Evolutionary conservation across 257 asterid species (phyloP).

Genomic region (Solanum chaucha): DNA sequence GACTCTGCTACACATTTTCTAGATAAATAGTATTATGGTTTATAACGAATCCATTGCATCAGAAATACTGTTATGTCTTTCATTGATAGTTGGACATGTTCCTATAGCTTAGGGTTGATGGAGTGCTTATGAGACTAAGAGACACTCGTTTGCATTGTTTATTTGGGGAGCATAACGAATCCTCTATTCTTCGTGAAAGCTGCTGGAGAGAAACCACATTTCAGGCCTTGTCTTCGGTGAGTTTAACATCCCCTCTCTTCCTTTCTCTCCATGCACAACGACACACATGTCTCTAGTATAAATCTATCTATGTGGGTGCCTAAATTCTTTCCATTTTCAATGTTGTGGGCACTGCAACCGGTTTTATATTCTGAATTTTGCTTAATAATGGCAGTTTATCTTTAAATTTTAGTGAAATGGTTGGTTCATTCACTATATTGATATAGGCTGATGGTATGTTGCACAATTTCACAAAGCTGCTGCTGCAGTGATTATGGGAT

Average conservation of each 20-base stretch:
- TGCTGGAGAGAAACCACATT: conserved; percentile 91
- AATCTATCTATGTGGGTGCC: background rate
- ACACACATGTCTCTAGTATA: background rate
- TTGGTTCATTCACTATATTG: background rate
- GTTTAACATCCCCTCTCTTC: background rate
- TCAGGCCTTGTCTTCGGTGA: conserved; percentile 52
- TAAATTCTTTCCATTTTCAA: background rate
- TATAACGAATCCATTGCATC: background rate
- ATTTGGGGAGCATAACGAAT: conserved; percentile 37
- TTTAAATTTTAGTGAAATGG: background rate
- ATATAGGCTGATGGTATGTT: background rate
- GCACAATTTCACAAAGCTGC: background rate
- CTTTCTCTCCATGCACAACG: background rate
- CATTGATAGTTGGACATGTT: background rate
- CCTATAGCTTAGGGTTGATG: conserved; percentile 92
- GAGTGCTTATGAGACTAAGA: conserved; percentile 93
- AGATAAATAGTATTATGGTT: background rate
- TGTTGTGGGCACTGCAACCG: background rate
- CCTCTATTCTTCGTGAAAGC: conserved; percentile 68
- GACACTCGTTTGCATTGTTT: conserved; percentile 91
- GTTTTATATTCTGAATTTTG: background rate
- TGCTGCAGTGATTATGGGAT: background rate
- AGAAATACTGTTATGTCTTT: background rate
- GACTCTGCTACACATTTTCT: background rate
- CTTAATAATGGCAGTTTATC: background rate